Evolutionary conservation across 1,284 basidiomycete species (phyloP).

Genomic region (Ceratobasidium sp.): DNA sequence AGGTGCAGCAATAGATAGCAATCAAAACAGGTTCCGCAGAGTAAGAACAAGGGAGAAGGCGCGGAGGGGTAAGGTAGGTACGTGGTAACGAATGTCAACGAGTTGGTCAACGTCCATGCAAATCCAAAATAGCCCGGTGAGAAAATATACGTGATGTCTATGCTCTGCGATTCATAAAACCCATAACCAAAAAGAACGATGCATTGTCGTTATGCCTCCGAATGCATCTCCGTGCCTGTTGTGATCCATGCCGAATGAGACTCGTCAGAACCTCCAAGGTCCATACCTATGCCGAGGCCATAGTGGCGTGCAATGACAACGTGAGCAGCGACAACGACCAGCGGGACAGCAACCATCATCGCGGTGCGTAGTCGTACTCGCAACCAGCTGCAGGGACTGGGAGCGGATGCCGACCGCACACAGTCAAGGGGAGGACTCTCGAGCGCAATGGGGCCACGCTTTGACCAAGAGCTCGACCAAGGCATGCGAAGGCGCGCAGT

Average conservation of each 20-base stretch:
- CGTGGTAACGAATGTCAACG: conserved; percentile 34
- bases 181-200: conserved; percentile 23
- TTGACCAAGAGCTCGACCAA: conserved; percentile 40
- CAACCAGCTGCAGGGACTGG: conserved; percentile 18
- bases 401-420: not conserved
- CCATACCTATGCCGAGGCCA: conserved; percentile 15
- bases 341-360: conserved; percentile 39
- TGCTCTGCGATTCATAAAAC: conserved; percentile 40
- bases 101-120: conserved; percentile 42
- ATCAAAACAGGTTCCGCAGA: conserved; percentile 33
- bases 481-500: conserved; percentile 34
- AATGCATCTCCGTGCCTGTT: conserved; percentile 39
- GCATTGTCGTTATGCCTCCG: conserved; percentile 36
- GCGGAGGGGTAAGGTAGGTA: conserved; percentile 34
- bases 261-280: conserved; percentile 35
- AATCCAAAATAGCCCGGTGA: conserved; percentile 20
- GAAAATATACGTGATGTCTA: conserved; percentile 20
- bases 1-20: conserved; percentile 33
- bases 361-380: conserved; percentile 29
- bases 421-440: conserved; percentile 29
- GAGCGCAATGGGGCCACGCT: conserved; percentile 36
- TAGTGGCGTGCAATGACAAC: conserved; percentile 38
- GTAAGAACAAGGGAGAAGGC: conserved; percentile 32
- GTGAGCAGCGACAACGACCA: conserved; percentile 38
- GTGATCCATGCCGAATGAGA: conserved; percentile 13